phyloP scores from a whole-genome alignment of 768 basidiomycete species.

The Suillus subluteus region DNA sequence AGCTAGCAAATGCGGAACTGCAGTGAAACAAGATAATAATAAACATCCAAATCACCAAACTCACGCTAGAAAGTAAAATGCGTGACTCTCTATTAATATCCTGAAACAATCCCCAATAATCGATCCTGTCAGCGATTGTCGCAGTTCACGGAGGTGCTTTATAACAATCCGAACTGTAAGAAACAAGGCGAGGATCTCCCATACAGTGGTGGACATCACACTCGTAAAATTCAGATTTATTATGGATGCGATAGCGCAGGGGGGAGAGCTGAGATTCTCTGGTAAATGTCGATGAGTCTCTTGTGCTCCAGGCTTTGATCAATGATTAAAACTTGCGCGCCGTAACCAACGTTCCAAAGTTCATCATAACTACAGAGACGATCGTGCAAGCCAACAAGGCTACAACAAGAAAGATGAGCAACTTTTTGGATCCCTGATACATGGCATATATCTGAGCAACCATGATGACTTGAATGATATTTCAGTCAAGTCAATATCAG shows the following conservation, averaged over 20 bases:
- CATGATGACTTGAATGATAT: neutral
- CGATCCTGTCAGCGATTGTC: neutral
- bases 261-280: too few relatives aligned
- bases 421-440: neutral
- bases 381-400: neutral
- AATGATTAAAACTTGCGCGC: neutral
- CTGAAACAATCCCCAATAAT: neutral
- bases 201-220: neutral
- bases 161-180: neutral
- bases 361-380: too few relatives aligned
- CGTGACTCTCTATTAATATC: neutral
- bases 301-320: neutral
- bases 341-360: neutral
- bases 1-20: neutral
- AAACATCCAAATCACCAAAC: neutral
- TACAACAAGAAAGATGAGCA: neutral
- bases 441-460: neutral
- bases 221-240: too few relatives aligned
- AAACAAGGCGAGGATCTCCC: neutral
- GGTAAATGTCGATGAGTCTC: neutral
- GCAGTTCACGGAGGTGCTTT: neutral
- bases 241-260: too few relatives aligned
- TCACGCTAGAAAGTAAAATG: neutral
- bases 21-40: neutral
- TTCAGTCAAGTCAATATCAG: neutral